These are phyloP conservation scores for Suillus ampliporus DNA, from an alignment of 768 basidiomycete genomes.

Conservation along the genomic window DNA sequence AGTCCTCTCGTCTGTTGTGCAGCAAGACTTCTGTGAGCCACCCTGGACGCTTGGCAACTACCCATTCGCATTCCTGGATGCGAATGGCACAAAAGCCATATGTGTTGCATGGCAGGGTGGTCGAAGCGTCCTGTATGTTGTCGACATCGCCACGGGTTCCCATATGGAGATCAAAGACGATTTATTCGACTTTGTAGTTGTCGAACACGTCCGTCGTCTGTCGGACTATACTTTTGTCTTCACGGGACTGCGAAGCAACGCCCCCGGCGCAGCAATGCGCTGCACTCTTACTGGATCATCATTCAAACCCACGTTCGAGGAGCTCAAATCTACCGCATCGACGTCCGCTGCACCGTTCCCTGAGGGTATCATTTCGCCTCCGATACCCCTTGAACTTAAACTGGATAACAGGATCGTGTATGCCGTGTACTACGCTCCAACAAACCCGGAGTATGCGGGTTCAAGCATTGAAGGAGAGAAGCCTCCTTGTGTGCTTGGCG, in stretches of 20 bases:
- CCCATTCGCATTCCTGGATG: slow-evolving; percentile 29
- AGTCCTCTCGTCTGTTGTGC: slow-evolving; percentile 38
- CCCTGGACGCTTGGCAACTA: slow-evolving; percentile 24
- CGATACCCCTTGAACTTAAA: slow-evolving; percentile 10
- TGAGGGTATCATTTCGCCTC: slow-evolving; percentile 29
- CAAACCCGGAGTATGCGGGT: slow-evolving; percentile 60
- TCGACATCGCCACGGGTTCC: slow-evolving; percentile 25
- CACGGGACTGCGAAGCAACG: slow-evolving; percentile 10
- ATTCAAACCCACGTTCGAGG: slow-evolving; percentile 3
- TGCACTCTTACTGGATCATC: slow-evolving; percentile 15
- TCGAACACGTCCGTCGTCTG: slow-evolving; percentile 1
- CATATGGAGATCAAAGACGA: slow-evolving; percentile 6
- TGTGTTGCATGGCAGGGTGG: slow-evolving; percentile 40
- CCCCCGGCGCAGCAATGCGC: slow-evolving; percentile 5
- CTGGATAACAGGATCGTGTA: slow-evolving; percentile 47
- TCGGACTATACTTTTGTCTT: slow-evolving; percentile 1
- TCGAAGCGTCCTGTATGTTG: slow-evolving; percentile 37
- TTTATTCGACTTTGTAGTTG: slow-evolving; percentile 3
- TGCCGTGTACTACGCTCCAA: slow-evolving; percentile 65
- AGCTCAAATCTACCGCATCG: slow-evolving; percentile 15
- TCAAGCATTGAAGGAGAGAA: slow-evolving; percentile 50
- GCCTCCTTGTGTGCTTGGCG: slow-evolving; percentile 67
- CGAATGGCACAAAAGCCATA: slow-evolving; percentile 25
- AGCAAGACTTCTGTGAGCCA: slow-evolving; percentile 31
- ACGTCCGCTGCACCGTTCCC: slow-evolving; percentile 10